Base-by-base conservation (phyloP, 2,329 filamentous ascomycete genomes). In the Gnomoniopsis sp. region DNA sequence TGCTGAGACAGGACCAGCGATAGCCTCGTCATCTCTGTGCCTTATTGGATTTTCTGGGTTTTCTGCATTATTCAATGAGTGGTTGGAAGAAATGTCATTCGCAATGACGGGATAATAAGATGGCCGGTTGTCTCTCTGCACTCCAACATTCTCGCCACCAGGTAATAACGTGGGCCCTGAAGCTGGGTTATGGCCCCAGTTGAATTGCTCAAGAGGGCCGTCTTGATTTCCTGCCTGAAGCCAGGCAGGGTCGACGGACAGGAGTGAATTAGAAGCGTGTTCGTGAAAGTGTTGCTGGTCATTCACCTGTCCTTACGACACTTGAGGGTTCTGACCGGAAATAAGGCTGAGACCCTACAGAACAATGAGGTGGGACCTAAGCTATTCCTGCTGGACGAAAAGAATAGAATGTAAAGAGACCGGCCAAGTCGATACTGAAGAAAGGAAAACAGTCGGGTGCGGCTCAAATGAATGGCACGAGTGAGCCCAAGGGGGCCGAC, bases 401-500 rank as follows among this genome's bases (percentile, higher is more conserved):
- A 23, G 22, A 19, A 47, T 6, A 36, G n/a, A 23, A 33, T 30
- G 30, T 4, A 22, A 44, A 44, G 23, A 46, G 11, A 47, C 3
- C n/a, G 38, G 55, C 55, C 55, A 52, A 50, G 23, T 23, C 19
- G 14, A 47, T 41, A 22, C 3, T 22, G 17, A 41, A n/a, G 17
- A 51, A 30, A 7, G 12, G n/a, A 19, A 15, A 34, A 26, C 46
- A 47, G 38, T 57, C 48, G 26, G 55, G 7, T 15, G 23, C 21
- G 36, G 38, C n/a, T 23, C 14, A 34, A 49, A 49, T 8, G 34
- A 50, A 34, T 49, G 36, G 19, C 33, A 36, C 55, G 36, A 49
- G 8, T 51, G n/a, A 44, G 55, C 48, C 33, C 55, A 22, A 34
- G n/a, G n/a, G 36, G 55, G 55, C 48, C 55, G 48, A 57, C 55